phyloP scores from a whole-genome alignment of 441 rosid genomes.

The Gossypium schwendimanii region DNA sequence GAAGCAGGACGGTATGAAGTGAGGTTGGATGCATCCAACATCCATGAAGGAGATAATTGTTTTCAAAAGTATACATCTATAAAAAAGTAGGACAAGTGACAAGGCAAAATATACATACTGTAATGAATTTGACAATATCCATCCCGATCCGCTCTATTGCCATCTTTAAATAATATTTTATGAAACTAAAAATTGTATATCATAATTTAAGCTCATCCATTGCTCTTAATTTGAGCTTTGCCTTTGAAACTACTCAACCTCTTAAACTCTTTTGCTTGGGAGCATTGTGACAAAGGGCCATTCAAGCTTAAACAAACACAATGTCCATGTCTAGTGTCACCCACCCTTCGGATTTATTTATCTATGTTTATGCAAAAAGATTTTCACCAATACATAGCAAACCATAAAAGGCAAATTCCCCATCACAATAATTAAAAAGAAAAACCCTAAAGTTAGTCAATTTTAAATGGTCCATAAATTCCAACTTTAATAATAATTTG shows the following conservation, averaged over 20 bases:
- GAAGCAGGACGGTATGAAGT: no score
- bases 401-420: slow-evolving; percentile 4
- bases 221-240: neutral
- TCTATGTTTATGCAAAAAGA: neutral
- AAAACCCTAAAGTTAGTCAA: neutral
- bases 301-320: slow-evolving; percentile 27
- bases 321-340: slow-evolving; percentile 14
- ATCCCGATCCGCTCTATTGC: accelerated
- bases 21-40: no score
- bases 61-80: no score
- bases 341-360: neutral
- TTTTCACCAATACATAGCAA: slow-evolving; percentile 9
- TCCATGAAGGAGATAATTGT: no score
- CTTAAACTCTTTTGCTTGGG: slow-evolving; percentile 25
- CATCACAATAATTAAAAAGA: neutral
- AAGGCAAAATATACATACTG: no score
- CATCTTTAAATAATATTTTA: no score
- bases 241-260: slow-evolving; percentile 19
- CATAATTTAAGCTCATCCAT: neutral
- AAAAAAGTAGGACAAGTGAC: no score
- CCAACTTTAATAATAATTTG: slow-evolving; percentile 7
- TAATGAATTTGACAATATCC: no score
- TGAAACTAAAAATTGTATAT: neutral
- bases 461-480: neutral
- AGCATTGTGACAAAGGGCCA: slow-evolving; percentile 30